Evolutionary conservation across 148 eudicot species (phyloP), one percentile per base, ranked within the genome.

Genomic region (Dianthus caryophyllus): DNA sequence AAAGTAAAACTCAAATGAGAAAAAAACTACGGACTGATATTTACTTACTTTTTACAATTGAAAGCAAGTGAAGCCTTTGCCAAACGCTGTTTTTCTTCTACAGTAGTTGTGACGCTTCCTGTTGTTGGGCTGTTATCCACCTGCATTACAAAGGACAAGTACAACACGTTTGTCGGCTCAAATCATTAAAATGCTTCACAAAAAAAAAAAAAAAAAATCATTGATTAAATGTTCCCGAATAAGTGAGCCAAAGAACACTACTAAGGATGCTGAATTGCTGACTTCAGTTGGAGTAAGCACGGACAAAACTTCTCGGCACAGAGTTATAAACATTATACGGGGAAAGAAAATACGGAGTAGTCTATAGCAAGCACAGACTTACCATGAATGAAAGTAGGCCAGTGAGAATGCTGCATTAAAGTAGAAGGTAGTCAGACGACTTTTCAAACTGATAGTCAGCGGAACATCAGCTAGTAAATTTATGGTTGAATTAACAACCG

Each of bases 381-480:
- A 93, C 98, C 98, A 93, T 93, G 75, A 93, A 93, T 9, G 98
- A 93, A 38, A 93, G 95, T 64, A 93, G 91, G 11, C 98, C 98
- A 0, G 84, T 89, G 71, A 93, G 86, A 71, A 93, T 93, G 85
- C 98, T 93, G 98, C 96, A 89, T 25, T 21, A 2, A 66, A 55
- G 69, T n/a, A 68, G 38, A 75, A 13, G 44, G 24, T 57, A 48
- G 56, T 91, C 67, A 85, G 84, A 75, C 64, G 33, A 52, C 10
- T 33, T 36, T 36, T 20, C 14, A 38, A 25, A 61, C 62, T 57
- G 29, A 58, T 31, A 26, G 61, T 16, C 7, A 1, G n/a, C 9
- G 30, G 55, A 25, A 50, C 55, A 62, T 36, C 64, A 68, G 7
- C 29, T 36, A 13, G 16, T 13, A 38, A 17, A 49, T n/a, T 53